Percentiles rank a stretch among this genome's conserved stretches.
phyloP scores from a whole-genome alignment of 371 early-diverging fungal species.

The Circinella umbellata region DNA sequence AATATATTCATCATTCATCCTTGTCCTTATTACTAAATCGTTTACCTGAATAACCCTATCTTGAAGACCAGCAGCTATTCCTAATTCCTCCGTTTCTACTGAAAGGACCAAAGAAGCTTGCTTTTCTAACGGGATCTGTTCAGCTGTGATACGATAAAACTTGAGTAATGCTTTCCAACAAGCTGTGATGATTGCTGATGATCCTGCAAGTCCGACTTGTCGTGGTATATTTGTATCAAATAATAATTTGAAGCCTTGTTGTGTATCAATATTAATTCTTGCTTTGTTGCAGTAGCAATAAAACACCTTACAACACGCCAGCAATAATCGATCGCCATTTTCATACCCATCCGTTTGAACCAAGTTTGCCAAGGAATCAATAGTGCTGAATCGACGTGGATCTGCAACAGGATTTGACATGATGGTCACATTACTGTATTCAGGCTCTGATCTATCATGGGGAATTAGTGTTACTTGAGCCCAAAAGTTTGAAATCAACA shows the following conservation, averaged over 20 bases:
- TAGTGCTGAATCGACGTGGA: constrained; percentile 45
- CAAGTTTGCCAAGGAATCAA: constrained; percentile 39
- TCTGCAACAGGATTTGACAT: constrained; percentile 52
- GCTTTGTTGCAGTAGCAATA: constrained; percentile 47
- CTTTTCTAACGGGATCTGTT: constrained; percentile 51
- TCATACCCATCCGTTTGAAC: constrained; percentile 64
- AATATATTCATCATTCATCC: not conserved
- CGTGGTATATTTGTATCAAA: constrained; percentile 73
- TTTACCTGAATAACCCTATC: constrained; percentile 72
- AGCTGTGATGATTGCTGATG: constrained; percentile 69
- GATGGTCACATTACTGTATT: constrained; percentile 45
- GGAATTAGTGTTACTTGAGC: constrained; percentile 65
- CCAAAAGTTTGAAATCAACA: constrained; percentile 70
- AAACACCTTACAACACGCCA: constrained; percentile 69
- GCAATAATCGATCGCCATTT: constrained; percentile 60
- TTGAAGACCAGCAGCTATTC: constrained; percentile 71
- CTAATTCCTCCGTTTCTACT: constrained; percentile 66
- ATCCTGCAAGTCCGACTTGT: constrained; percentile 78
- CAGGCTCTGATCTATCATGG: constrained; percentile 21
- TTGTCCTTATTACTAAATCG: not conserved
- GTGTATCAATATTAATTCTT: constrained; percentile 37
- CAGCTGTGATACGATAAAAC: constrained; percentile 47
- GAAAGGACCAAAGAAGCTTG: constrained; percentile 65
- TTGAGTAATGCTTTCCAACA: constrained; percentile 57
- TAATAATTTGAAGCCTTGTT: constrained; percentile 56